Base-by-base conservation (phyloP, 2,329 filamentous ascomycete genomes). In the Grosmannia serpens region DNA sequence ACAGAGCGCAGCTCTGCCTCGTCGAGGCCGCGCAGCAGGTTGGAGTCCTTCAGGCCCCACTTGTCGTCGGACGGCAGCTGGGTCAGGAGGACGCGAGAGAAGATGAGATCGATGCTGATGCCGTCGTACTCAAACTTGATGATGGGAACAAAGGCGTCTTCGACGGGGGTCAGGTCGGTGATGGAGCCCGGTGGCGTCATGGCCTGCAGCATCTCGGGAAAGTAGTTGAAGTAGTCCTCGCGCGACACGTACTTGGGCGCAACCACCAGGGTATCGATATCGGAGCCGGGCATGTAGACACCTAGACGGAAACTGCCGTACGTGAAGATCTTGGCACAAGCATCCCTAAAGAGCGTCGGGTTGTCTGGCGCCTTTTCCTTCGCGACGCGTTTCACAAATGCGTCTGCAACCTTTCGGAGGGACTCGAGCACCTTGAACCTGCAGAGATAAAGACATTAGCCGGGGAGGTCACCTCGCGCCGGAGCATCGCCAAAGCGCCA, bases 201-300 rank as follows among this genome's bases (percentile, higher is more conserved):
- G 64, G 86, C 79, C 65, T 86, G 76, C 54, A 99, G 82, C 53
- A 95, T 75, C 24, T 82, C 77, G n/a, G 91, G 91, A 65, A 96
- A 96, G 66, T 88, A 78, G 56, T 88, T 77, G 75, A 99, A 99
- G 76, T 96, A 99, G 72, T 99, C 90, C 35, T 92, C 86, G 60
- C 90, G 86, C 15, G 83, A 82, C 56, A 97, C 88, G 68, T 96
- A 91, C 73, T 89, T 91, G 11, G 94, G 94, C 17, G 87, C 91
- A 55, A 96, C 87, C 60, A 97, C 85, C 56, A 99, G 83, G 1
- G 94, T 96, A 75, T 99, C 94, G 66, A 99, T 97, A 83, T 99
- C 94, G 53, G 94, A 97, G 55, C 91, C 91, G 51, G 94, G 94
- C 7, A 91, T 91, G 71, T 89, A 96, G 27, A 97, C 94, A 61